Evolutionary conservation across 2,329 filamentous ascomycete species (phyloP), one percentile per base, ranked within the genome.

Genomic region (Fonsecaea multimorphosa): DNA sequence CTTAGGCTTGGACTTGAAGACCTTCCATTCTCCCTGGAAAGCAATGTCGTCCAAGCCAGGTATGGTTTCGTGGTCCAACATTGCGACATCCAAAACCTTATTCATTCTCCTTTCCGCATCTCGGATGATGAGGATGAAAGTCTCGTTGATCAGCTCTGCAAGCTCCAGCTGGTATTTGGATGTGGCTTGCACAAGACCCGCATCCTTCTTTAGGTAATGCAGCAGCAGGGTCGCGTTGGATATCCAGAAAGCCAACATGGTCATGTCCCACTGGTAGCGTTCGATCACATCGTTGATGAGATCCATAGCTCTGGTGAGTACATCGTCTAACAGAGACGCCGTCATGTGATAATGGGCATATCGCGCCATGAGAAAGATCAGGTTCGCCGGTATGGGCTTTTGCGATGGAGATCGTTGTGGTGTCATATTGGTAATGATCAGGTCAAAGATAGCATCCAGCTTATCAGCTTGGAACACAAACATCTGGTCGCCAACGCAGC

Each of bases 391-490:
- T 0, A 99, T 93, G 0, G 95, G 95, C 73, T 99, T 99, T 76
- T 99, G 95, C n/a, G 93, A 91, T 0, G 93, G 92, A 32, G 94
- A 97, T 72, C 95, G 86, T 79, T 97, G 93, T 1, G 95, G 95
- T 0, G 92, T 96, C 95, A 99, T 98, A 74, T 95, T 94, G 68
- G 94, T 98, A 75, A 99, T 96, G 75, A 98, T 89, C 62, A 98
- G 95, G 75, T 97, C 91, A 71, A 99, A 85, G 73, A 99, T 97
- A 65, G 90, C 89, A 65, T 94, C 91, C 58, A 99, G 85, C 75
- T 99, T 94, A 75, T 87, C 90, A 72, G 98, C 94, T 77, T 99
- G 95, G 76, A 99, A 99, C 40, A 99, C 95, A 76, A 99, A 99
- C 95, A 99, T 99, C 77, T 99, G 95, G 76, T 99, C 95, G 76